Percentiles rank a stretch among this genome's conserved stretches.
Evolutionary conservation across 495 filamentous ascomycete species (phyloP).

Genomic region (Penicillium alfredii): DNA sequence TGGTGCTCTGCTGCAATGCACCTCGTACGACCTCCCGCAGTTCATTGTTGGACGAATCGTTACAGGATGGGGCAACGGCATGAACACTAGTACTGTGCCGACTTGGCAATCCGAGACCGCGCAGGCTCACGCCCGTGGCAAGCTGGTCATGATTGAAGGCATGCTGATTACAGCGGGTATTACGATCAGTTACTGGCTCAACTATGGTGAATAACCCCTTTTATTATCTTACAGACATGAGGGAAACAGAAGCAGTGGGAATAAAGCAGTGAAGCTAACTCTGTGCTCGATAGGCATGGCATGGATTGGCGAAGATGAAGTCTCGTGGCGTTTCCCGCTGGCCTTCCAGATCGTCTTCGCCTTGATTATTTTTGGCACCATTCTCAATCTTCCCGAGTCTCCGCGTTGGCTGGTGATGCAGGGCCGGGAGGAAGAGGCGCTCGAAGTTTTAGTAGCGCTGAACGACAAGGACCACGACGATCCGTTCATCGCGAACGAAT

Average conservation of each 20-base stretch:
- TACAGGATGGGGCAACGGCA: conserved; percentile 60
- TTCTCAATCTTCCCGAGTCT: conserved; percentile 34
- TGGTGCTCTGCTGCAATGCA: conserved; percentile 59
- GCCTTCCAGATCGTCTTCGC: conserved; percentile 36
- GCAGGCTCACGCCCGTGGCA: conserved; percentile 19
- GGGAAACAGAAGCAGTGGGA: no score
- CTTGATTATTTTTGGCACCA: conserved; percentile 25
- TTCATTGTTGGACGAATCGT: conserved; percentile 58
- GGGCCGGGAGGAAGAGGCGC: conserved; percentile 29
- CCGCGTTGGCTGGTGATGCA: conserved; percentile 42
- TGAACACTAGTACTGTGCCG: conserved; percentile 43
- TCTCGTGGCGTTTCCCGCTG: conserved; percentile 34
- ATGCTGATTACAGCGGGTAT: conserved; percentile 34
- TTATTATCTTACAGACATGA: no score
- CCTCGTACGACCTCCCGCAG: conserved; percentile 52
- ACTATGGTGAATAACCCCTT: conserved; percentile 38
- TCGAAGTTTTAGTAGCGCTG: conserved; percentile 27
- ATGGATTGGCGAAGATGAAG: no score
- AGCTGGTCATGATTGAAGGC: conserved; percentile 32
- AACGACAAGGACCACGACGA: conserved; percentile 34
- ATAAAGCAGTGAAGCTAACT: conserved; percentile 25
- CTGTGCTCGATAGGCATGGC: no score
- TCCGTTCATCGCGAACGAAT: conserved; percentile 62
- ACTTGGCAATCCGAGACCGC: conserved; percentile 13
- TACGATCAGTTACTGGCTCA: conserved; percentile 45